These are phyloP conservation scores for Adansonia madagascariensis DNA, from an alignment of 441 rosid species.

Conservation along the genomic window DNA sequence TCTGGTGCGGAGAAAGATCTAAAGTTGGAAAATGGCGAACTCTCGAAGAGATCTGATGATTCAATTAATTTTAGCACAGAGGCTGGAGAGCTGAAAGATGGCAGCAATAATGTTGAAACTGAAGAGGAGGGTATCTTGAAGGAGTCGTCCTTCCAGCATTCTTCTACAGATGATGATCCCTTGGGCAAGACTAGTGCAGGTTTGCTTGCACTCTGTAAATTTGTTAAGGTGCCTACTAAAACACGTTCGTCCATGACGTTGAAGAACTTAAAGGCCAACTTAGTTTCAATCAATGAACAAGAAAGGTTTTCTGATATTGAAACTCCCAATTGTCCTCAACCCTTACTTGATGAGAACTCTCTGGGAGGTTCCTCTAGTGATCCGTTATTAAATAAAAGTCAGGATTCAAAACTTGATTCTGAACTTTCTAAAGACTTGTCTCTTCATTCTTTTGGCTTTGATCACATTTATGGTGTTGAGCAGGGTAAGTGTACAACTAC, in stretches of 20 bases:
- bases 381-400: conserved; percentile 36
- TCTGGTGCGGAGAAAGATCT: conserved; percentile 50
- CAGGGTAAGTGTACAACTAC: conserved; percentile 49
- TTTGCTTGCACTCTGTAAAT: conserved; percentile 71
- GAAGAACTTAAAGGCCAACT: conserved; percentile 49
- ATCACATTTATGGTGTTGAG: conserved; percentile 42
- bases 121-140: conserved; percentile 48
- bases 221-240: conserved; percentile 82
- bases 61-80: conserved; percentile 35
- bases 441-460: conserved; percentile 39
- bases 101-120: conserved; percentile 35
- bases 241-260: conserved; percentile 71
- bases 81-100: conserved; percentile 52
- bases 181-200: conserved; percentile 51
- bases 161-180: conserved; percentile 41
- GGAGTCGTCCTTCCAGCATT: conserved; percentile 39
- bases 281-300: conserved; percentile 44
- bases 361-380: conserved; percentile 35
- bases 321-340: conserved; percentile 40
- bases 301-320: conserved; percentile 45
- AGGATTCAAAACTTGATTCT: conserved; percentile 39
- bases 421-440: conserved; percentile 41
- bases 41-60: conserved; percentile 49
- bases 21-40: conserved; percentile 42
- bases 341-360: conserved; percentile 39